phyloP scores from a whole-genome alignment of 1,284 basidiomycete species.

The Omphalotus olearius region DNA sequence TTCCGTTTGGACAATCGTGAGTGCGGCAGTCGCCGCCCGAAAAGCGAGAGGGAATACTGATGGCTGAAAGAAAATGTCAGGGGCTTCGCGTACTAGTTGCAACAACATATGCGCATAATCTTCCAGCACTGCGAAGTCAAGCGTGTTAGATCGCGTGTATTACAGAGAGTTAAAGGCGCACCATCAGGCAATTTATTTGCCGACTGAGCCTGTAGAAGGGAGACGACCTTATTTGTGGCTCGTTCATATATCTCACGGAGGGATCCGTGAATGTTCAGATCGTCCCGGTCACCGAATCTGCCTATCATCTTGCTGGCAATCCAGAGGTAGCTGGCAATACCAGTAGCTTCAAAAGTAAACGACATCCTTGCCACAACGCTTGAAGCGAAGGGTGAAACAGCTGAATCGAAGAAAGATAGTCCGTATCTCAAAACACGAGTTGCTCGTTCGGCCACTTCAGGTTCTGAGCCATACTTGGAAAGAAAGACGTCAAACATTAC shows the following conservation, averaged over 20 bases:
- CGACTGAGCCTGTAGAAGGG: constrained; percentile 60
- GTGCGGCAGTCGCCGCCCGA: constrained; percentile 68
- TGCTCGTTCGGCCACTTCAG: constrained; percentile 79
- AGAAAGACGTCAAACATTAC: constrained; percentile 80
- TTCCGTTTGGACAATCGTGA: constrained; percentile 79
- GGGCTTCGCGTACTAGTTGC: constrained; percentile 64
- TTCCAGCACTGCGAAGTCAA: constrained; percentile 73
- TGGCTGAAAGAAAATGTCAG: constrained; percentile 77
- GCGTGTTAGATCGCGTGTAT: not conserved
- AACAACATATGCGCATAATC: constrained; percentile 88
- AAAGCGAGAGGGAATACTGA: constrained; percentile 74
- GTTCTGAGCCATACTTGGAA: constrained; percentile 74
- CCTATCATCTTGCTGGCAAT: constrained; percentile 83
- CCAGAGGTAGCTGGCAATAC: constrained; percentile 91
- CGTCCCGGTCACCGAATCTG: constrained; percentile 66
- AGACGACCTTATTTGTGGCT: constrained; percentile 67
- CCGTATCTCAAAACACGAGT: constrained; percentile 87
- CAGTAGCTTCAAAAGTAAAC: constrained; percentile 75
- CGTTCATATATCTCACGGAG: constrained; percentile 72
- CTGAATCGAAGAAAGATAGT: constrained; percentile 74
- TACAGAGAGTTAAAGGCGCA: constrained; percentile 29
- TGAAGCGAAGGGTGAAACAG: constrained; percentile 67
- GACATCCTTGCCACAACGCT: constrained; percentile 76
- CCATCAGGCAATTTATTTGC: constrained; percentile 81
- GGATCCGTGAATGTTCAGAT: constrained; percentile 45